Base-by-base conservation (phyloP, 2,329 filamentous ascomycete species). In the Metarhizium rileyi region DNA sequence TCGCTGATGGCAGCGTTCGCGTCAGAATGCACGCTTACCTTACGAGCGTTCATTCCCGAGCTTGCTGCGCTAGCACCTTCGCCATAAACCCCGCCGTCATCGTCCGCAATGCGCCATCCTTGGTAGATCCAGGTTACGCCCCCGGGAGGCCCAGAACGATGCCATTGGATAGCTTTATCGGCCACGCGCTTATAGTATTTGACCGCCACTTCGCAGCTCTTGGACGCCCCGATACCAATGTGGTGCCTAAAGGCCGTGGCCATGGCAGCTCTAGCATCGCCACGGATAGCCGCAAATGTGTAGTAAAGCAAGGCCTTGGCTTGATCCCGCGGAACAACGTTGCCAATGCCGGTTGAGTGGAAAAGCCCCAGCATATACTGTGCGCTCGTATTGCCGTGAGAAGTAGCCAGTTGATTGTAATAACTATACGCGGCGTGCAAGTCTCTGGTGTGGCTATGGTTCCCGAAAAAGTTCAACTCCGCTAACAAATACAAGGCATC, bases 381-480 rank as follows among this genome's bases (percentile, higher is more conserved):
- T 1, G 93, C 93, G 12, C 91, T 95, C 56, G 81, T 85, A 66
- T 98, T 97, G 42, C 91, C 93, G 56, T 86, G 79, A 52, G 84
- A 66, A 18, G 77, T 75, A 3, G 91, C 88, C 48, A 98, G 76
- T 53, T 83, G 76, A 54, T 86, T 75, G 67, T 97, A 98, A 70
- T 88, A 79, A 56, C 78, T 74, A 63, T 95, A 95, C 0, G 93
- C 88, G 44, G 80, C 75, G 28, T 78, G 74, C 57, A 95, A 89
- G 63, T 96, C 83, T 55, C 84, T 78, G 2, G 91, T 90, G 61
- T 96, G 79, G 22, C 87, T 86, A 67, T 85, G 95, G 67, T 97
- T 96, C 63, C 93, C 93, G 61, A 93, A 90, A 68, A 97, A 97
- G 71, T 94, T 95, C 77, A 98, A 84, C 64, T 98, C 88, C 18